Conservation (phyloP, 441 rosid genomes). For the Macaranga tanarius region DNA sequence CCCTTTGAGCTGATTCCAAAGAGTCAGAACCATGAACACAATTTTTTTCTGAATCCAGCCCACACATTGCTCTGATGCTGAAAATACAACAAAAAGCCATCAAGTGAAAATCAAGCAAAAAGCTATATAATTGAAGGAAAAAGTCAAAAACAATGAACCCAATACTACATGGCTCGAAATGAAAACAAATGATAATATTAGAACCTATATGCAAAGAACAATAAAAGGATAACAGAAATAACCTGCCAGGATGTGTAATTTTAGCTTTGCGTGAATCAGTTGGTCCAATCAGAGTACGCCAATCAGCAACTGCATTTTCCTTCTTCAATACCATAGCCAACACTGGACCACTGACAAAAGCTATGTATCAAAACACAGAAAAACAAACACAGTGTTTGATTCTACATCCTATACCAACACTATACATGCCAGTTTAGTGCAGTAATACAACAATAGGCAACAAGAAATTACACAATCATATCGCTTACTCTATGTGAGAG, state of each 20-base stretch:
- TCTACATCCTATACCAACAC: not conserved
- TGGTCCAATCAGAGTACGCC: slow-evolving; percentile 83
- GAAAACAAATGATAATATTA: not conserved
- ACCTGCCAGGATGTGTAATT: slow-evolving; percentile 76
- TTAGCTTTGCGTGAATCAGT: slow-evolving; percentile 72
- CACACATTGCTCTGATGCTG: slow-evolving; percentile 82
- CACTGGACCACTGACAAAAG: slow-evolving; percentile 64
- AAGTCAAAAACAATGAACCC: slow-evolving; percentile 1
- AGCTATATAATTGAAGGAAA: not conserved
- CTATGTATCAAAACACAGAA: slow-evolving; percentile 16
- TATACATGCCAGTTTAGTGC: not conserved
- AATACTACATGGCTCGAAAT: not conserved
- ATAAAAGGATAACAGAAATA: slow-evolving; percentile 5
- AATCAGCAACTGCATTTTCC: slow-evolving; percentile 65
- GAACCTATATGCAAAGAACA: slow-evolving; percentile 6
- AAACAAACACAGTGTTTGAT: not conserved
- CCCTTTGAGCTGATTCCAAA: slow-evolving; percentile 63
- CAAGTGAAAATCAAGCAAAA: slow-evolving; percentile 12
- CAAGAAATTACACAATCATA: not conserved
- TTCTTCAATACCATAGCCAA: slow-evolving; percentile 75
- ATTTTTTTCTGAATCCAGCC: slow-evolving; percentile 59
- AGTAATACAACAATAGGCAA: not conserved
- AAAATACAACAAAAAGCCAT: slow-evolving; percentile 19
- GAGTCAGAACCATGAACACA: slow-evolving; percentile 92
- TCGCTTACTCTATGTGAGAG: not conserved